These are phyloP conservation scores for Epichloe coenophiala DNA, from an alignment of 2,329 filamentous ascomycete genomes.

Conservation along the genomic window DNA sequence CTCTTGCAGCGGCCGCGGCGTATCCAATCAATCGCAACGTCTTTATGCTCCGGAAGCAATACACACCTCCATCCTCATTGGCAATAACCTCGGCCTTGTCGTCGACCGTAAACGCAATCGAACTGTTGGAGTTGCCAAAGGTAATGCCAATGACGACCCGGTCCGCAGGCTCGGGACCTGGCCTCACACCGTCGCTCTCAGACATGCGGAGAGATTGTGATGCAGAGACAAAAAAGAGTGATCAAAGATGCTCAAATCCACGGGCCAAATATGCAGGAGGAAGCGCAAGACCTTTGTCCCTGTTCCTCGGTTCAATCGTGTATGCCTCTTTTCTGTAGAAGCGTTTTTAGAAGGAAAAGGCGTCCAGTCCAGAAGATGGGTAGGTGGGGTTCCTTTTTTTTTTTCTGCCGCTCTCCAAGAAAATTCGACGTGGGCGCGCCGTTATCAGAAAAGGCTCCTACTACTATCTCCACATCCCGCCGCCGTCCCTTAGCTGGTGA, in stretches of 20 bases:
- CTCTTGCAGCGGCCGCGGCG: not conserved
- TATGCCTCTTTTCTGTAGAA: not conserved
- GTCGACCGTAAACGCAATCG: constrained; percentile 84
- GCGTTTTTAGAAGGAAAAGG: not conserved
- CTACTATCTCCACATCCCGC: too few species aligned
- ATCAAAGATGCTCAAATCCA: not conserved
- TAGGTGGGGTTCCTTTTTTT: constrained; percentile 6
- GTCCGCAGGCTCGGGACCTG: constrained; percentile 39
- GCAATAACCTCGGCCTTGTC: constrained; percentile 96
- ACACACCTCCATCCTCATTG: constrained; percentile 89
- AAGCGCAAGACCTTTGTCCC: not conserved
- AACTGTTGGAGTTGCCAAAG: constrained; percentile 97
- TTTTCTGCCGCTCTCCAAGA: constrained; percentile 6
- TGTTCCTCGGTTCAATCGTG: not conserved
- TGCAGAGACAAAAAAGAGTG: not conserved
- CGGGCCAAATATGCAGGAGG: not conserved
- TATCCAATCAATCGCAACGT: not conserved
- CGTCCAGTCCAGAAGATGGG: not conserved
- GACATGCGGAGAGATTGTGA: constrained; percentile 24
- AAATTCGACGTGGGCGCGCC: constrained; percentile 7
- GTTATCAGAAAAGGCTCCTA: not conserved
- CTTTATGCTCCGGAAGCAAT: not conserved
- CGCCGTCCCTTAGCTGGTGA: too few species aligned
- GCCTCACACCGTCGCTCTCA: constrained; percentile 29
- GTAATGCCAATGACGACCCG: constrained; percentile 81